phyloP scores from a whole-genome alignment of 208 protist species.

The Crithidia mellificae region DNA sequence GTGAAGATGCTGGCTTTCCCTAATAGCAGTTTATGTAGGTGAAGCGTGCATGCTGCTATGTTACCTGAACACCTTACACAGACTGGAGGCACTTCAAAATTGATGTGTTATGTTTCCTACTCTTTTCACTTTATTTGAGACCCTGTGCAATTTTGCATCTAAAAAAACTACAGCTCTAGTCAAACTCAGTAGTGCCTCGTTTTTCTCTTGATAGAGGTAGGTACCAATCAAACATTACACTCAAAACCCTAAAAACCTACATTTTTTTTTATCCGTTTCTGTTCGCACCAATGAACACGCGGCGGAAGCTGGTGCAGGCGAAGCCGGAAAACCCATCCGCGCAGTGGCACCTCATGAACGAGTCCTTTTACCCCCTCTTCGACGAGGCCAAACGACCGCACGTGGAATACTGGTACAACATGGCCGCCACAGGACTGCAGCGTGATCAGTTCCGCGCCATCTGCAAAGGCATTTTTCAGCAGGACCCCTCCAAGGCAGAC shows the following conservation, averaged over 20 bases:
- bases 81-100: no score
- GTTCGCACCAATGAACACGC: conserved; percentile 71
- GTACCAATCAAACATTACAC: no score
- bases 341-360: conserved; percentile 85
- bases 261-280: not conserved
- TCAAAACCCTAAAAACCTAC: not conserved
- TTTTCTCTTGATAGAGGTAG: no score
- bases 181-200: no score
- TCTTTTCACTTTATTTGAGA: no score
- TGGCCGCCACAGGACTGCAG: conserved; percentile 63
- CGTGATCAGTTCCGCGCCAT: conserved; percentile 80
- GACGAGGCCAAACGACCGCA: conserved; percentile 34
- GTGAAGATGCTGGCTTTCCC: no score
- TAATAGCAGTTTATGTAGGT: no score
- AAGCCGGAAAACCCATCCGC: conserved; percentile 53
- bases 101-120: no score
- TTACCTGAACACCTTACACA: no score
- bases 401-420: conserved; percentile 91
- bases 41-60: no score
- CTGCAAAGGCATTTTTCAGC: conserved; percentile 69
- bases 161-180: no score
- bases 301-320: conserved; percentile 53
- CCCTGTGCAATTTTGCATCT: no score
- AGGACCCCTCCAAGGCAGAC: conserved; percentile 39
- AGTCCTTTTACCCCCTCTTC: conserved; percentile 75